Conservation (phyloP, 441 rosid species). For the Pelargonium cotyledonis region DNA sequence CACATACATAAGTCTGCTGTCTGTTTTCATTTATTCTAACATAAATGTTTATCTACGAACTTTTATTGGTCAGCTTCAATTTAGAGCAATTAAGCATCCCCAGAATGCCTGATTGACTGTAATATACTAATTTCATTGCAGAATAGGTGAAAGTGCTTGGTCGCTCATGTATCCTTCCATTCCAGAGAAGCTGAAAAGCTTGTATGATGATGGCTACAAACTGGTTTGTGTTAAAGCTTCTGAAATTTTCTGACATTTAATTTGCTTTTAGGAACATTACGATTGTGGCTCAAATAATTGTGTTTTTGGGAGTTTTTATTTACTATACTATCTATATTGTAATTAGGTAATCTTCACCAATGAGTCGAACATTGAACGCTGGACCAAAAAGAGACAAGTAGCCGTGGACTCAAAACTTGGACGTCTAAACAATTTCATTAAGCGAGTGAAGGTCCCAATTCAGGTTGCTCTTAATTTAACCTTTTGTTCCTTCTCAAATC, state of each 20-base stretch:
- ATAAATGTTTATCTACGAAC: not conserved
- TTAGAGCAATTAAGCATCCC: not conserved
- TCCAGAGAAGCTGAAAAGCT: conserved; percentile 63
- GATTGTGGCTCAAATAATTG: conserved; percentile 2
- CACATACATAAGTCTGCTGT: not conserved
- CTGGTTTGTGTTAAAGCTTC: conserved; percentile 42
- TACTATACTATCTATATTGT: not conserved
- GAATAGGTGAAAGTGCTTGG: conserved; percentile 85
- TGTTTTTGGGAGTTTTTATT: not conserved
- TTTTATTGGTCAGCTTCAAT: not conserved
- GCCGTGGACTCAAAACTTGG: conserved; percentile 91
- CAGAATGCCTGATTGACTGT: conserved; percentile 4
- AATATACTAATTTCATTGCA: conserved; percentile 29
- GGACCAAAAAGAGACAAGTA: conserved; percentile 86
- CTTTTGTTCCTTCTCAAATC: not conserved
- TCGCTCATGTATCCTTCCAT: conserved; percentile 80
- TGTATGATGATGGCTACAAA: conserved; percentile 77
- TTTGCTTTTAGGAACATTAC: conserved; percentile 8
- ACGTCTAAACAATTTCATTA: conserved; percentile 70
- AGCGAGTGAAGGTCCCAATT: conserved; percentile 65
- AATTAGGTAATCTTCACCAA: conserved; percentile 83
- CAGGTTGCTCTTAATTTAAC: conserved; percentile 41
- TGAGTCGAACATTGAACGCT: conserved; percentile 91
- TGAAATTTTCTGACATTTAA: conserved; percentile 10
- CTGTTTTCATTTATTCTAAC: not conserved